Conservation (phyloP, 257 asterid species). For the Striga asiatica region DNA sequence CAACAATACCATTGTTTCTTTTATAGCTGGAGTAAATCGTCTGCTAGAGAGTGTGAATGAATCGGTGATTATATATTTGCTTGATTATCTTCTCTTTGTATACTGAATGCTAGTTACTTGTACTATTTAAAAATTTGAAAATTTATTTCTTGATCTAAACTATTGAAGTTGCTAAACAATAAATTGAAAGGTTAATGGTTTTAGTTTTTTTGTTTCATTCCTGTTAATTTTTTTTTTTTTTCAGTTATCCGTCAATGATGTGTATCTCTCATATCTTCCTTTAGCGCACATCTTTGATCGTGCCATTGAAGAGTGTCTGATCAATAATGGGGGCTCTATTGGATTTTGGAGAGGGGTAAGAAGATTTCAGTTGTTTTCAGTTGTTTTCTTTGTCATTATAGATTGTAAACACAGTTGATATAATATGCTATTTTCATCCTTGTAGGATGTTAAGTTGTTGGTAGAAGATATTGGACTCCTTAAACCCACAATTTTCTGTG, state of each 20-base stretch:
- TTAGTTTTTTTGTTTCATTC: slow-evolving; percentile 7
- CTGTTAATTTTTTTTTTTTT: slow-evolving; percentile 22
- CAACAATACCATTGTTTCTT: slow-evolving; percentile 66
- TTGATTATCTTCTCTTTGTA: not conserved
- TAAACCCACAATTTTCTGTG: slow-evolving; percentile 86
- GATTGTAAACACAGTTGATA: slow-evolving; percentile 7
- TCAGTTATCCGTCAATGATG: slow-evolving; percentile 65
- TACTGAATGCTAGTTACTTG: slow-evolving; percentile 2
- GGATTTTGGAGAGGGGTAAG: slow-evolving; percentile 99
- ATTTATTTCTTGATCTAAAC: not conserved
- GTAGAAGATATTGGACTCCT: slow-evolving; percentile 80
- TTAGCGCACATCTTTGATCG: slow-evolving; percentile 97
- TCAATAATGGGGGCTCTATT: slow-evolving; percentile 74
- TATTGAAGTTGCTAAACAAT: slow-evolving; percentile 6
- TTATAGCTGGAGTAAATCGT: slow-evolving; percentile 66
- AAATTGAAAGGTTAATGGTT: too few relatives aligned
- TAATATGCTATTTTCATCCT: slow-evolving; percentile 13
- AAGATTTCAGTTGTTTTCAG: slow-evolving; percentile 11
- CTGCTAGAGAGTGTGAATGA: slow-evolving; percentile 55
- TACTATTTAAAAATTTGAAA: not conserved
- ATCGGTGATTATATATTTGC: slow-evolving; percentile 37
- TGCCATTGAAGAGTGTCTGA: slow-evolving; percentile 70
- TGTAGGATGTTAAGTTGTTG: slow-evolving; percentile 81
- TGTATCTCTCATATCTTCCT: slow-evolving; percentile 84
- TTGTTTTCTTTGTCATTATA: too few relatives aligned